These are phyloP conservation scores for Fremontodendron californicum DNA, from an alignment of 345 rosid genomes.

Conservation along the genomic window DNA sequence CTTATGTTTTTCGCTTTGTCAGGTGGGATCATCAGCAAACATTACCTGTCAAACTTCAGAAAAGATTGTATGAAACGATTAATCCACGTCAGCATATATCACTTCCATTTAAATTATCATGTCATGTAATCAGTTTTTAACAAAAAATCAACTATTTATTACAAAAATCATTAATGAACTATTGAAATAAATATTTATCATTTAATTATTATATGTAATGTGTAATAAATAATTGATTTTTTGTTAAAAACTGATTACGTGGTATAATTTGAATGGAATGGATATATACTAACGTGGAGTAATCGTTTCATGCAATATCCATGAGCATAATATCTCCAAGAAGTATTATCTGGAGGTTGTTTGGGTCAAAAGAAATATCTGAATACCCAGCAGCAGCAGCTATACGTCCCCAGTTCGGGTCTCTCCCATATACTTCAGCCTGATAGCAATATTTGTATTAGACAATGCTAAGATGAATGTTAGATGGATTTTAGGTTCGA, in stretches of 20 bases:
- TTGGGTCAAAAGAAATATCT: conserved; percentile 57
- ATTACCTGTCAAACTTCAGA: conserved; percentile 79
- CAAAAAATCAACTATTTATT: too few relatives aligned
- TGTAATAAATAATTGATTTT: too few relatives aligned
- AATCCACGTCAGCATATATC: too few relatives aligned
- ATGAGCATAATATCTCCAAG: conserved; percentile 86
- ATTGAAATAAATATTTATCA: too few relatives aligned
- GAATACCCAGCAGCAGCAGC: conserved; percentile 96
- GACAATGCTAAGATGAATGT: conserved; percentile 16
- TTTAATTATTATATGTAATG: too few relatives aligned
- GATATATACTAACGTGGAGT: too few relatives aligned
- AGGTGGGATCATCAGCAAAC: neutral
- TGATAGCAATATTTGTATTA: conserved; percentile 33
- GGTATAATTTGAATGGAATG: too few relatives aligned
- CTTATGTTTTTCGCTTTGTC: neutral
- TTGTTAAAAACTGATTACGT: too few relatives aligned
- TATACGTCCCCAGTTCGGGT: conserved; percentile 95
- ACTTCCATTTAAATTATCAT: too few relatives aligned
- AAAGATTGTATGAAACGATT: too few relatives aligned
- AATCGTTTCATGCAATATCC: conserved; percentile 81
- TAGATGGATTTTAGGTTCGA: conserved; percentile 11
- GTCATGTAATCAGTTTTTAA: too few relatives aligned
- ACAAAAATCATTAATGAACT: too few relatives aligned
- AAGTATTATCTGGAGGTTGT: conserved; percentile 53
- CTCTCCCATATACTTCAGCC: conserved; percentile 96